Evolutionary conservation across 2,329 filamentous ascomycete species (phyloP).

Genomic region (Fusarium lateritium): DNA sequence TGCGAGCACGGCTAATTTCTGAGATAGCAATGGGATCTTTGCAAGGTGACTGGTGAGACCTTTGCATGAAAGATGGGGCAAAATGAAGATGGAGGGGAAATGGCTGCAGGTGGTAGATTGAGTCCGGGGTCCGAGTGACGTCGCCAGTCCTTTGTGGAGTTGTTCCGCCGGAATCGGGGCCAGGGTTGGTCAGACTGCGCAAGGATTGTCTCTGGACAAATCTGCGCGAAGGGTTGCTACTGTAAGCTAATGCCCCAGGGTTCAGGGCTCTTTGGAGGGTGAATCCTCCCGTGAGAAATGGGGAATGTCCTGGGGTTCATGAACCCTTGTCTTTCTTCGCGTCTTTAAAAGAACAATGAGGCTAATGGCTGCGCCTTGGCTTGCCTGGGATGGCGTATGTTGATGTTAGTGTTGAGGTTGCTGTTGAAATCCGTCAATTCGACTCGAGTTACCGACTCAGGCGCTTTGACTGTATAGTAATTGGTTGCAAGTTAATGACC

Average conservation of each 20-base stretch:
- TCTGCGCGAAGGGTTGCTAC: constrained; percentile 21
- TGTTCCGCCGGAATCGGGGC: constrained; percentile 32
- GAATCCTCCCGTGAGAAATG: constrained; percentile 18
- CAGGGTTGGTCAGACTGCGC: constrained; percentile 27
- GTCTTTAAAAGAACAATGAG: constrained; percentile 11
- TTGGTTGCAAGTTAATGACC: background rate
- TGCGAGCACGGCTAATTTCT: constrained; percentile 31
- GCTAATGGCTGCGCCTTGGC: constrained; percentile 19
- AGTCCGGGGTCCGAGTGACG: constrained; percentile 40
- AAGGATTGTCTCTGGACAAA: constrained; percentile 19
- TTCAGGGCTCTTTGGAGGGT: constrained; percentile 23
- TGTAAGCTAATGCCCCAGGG: constrained; percentile 24
- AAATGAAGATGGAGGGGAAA: constrained; percentile 28
- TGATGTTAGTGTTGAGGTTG: constrained; percentile 19
- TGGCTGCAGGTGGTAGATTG: constrained; percentile 35
- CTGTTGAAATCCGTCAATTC: constrained; percentile 7
- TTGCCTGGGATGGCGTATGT: constrained; percentile 9
- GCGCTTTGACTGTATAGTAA: constrained; percentile 7
- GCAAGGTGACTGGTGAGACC: constrained; percentile 27
- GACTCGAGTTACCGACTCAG: constrained; percentile 23
- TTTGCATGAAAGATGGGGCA: constrained; percentile 34
- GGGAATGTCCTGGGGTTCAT: constrained; percentile 21
- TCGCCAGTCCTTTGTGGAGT: constrained; percentile 38
- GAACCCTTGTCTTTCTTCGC: constrained; percentile 29
- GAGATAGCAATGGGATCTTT: constrained; percentile 23